Conservation (phyloP, 164 flowering plant species). For the Magnolia officinalis region DNA sequence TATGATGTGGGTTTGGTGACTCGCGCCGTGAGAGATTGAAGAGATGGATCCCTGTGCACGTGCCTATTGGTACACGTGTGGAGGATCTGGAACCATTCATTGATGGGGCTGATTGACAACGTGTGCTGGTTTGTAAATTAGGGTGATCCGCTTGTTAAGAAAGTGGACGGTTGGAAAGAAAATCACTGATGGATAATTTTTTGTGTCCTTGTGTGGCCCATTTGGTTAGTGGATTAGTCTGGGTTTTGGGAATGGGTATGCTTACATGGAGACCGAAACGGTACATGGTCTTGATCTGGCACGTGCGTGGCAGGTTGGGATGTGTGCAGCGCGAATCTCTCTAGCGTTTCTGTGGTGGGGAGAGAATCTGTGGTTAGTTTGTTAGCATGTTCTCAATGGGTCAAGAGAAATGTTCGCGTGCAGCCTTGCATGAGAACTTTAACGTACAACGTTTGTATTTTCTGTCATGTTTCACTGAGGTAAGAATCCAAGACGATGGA, state of each 20-base stretch:
- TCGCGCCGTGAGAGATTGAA: neutral
- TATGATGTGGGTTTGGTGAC: neutral
- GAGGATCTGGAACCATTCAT: neutral
- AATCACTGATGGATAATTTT: no score
- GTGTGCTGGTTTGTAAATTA: neutral
- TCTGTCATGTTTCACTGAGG: no score
- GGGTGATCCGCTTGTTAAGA: neutral
- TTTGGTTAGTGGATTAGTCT: no score
- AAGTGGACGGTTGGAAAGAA: neutral
- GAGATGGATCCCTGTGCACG: neutral
- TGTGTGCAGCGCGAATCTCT: conserved; percentile 4
- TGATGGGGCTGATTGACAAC: neutral
- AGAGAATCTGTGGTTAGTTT: neutral
- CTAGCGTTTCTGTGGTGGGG: conserved; percentile 12
- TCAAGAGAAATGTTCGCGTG: neutral
- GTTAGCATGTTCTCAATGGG: neutral
- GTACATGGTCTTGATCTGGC: no score
- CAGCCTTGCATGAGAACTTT: no score
- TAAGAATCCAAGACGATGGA: no score
- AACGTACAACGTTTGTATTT: no score
- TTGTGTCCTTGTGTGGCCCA: no score
- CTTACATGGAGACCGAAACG: no score
- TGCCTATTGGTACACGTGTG: neutral
- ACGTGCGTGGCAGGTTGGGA: neutral
- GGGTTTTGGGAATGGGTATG: no score